Conservation (phyloP, 257 asterid genomes). For the Paraleonurus japonicus region DNA sequence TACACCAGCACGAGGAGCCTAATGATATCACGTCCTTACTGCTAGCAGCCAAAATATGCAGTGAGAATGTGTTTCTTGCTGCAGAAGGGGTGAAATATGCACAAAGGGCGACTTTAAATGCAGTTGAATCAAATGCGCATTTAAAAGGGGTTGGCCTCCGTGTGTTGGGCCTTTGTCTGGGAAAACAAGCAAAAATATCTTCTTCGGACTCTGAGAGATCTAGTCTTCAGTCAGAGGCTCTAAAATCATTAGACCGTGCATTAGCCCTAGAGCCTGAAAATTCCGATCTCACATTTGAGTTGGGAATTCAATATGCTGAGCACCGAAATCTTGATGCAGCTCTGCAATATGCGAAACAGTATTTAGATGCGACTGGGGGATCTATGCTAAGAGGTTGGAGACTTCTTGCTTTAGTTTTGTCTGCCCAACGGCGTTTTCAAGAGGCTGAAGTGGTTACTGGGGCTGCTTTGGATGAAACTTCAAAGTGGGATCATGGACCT, state of each 20-base stretch:
- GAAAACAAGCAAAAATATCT: slow-evolving; percentile 81
- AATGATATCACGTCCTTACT: slow-evolving; percentile 71
- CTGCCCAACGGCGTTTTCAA: slow-evolving; percentile 80
- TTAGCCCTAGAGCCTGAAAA: slow-evolving; percentile 67
- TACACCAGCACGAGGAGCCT: slow-evolving; percentile 76
- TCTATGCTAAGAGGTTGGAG: slow-evolving; percentile 86
- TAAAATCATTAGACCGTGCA: slow-evolving; percentile 80
- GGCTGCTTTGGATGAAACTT: slow-evolving; percentile 95
- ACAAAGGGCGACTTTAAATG: slow-evolving; percentile 59
- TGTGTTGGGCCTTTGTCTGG: slow-evolving; percentile 81
- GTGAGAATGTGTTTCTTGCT: slow-evolving; percentile 72
- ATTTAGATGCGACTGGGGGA: slow-evolving; percentile 92
- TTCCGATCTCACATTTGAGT: slow-evolving; percentile 75
- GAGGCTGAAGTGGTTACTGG: slow-evolving; percentile 91
- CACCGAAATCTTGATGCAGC: slow-evolving; percentile 86
- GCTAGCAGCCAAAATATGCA: slow-evolving; percentile 84
- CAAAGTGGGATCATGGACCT: slow-evolving; percentile 96
- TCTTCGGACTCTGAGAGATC: slow-evolving; percentile 92
- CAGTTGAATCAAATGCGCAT: slow-evolving; percentile 58
- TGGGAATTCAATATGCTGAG: slow-evolving; percentile 85
- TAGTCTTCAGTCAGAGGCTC: slow-evolving; percentile 84
- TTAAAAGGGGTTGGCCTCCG: slow-evolving; percentile 84
- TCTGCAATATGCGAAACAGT: slow-evolving; percentile 74
- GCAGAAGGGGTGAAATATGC: slow-evolving; percentile 89
- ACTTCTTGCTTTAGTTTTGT: slow-evolving; percentile 78